These are phyloP conservation scores for Skeletonema costatum DNA, from an alignment of 108 stramenopile species.

Conservation along the genomic window DNA sequence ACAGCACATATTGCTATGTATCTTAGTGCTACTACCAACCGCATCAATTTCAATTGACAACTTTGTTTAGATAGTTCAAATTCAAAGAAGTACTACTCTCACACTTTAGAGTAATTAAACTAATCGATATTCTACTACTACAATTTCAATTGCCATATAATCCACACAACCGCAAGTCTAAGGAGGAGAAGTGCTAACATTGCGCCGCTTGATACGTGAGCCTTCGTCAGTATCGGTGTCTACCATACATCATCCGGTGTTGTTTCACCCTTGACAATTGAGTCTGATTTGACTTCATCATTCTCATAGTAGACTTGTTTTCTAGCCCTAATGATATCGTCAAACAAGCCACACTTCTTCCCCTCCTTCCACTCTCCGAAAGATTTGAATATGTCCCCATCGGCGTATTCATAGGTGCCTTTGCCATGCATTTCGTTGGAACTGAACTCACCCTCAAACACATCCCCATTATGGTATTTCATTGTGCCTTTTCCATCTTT, in stretches of 20 bases:
- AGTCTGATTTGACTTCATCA: not conserved
- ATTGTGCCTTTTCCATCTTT: not conserved
- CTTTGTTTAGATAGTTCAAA: too few species aligned
- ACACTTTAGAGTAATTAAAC: too few species aligned
- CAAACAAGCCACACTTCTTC: slow-evolving; percentile 31
- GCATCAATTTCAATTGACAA: too few species aligned
- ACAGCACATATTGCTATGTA: too few species aligned
- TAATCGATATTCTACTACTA: too few species aligned
- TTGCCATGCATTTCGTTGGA: slow-evolving; percentile 24
- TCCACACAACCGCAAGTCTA: too few species aligned
- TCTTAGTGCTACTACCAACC: too few species aligned
- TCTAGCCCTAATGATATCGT: not conserved
- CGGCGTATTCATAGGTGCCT: slow-evolving; percentile 30
- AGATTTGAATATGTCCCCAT: slow-evolving; percentile 33
- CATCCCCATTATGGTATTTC: not conserved
- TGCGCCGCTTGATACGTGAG: not conserved
- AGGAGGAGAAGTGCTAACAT: too few species aligned
- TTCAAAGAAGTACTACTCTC: too few species aligned
- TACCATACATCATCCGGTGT: not conserved
- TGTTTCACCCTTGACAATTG: not conserved
- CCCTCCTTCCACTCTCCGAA: slow-evolving; percentile 57
- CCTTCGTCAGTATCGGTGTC: not conserved
- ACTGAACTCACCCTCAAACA: slow-evolving; percentile 20
- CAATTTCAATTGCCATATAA: too few species aligned
- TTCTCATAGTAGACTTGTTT: not conserved